Evolutionary conservation across 495 filamentous ascomycete genomes (phyloP).

Genomic region (Ramalina intermedia): DNA sequence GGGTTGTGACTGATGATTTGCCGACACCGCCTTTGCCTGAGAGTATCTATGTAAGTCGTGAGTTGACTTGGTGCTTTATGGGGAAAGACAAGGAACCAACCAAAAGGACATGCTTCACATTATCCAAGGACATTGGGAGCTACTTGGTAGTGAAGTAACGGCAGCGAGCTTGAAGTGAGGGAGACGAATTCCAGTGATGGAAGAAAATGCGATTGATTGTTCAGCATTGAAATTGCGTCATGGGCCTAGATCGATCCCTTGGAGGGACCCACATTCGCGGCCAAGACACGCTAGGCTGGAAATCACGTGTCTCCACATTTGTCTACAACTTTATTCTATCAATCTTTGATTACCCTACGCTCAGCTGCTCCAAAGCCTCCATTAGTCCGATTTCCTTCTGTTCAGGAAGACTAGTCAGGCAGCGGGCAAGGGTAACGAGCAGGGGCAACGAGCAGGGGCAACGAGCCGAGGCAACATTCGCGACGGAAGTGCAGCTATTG

Average conservation of each 20-base stretch:
- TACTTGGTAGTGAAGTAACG: neutral
- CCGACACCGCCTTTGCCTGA: slow-evolving; percentile 97
- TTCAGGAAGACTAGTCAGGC: no score
- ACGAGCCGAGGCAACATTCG: no score
- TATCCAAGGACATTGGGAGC: slow-evolving; percentile 30
- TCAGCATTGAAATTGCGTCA: neutral
- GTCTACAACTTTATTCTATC: no score
- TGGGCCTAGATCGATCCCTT: neutral
- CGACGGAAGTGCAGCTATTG: no score
- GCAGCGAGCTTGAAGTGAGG: neutral
- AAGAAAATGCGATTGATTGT: neutral
- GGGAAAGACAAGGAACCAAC: slow-evolving; percentile 27
- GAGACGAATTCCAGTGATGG: neutral
- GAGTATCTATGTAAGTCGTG: slow-evolving; percentile 43
- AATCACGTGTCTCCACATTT: no score
- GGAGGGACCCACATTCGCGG: neutral
- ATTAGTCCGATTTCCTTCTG: no score
- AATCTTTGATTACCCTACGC: no score
- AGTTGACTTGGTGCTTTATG: slow-evolving; percentile 20
- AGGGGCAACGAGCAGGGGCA: no score
- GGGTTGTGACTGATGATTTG: slow-evolving; percentile 91
- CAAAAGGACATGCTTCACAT: slow-evolving; percentile 39
- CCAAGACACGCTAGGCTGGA: no score
- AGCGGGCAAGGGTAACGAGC: no score
- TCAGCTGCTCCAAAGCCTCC: no score